Evolutionary conservation across 2,329 filamentous ascomycete genomes (phyloP), one percentile per base, ranked within the genome.

Genomic region (Tricladium varicosporioides): DNA sequence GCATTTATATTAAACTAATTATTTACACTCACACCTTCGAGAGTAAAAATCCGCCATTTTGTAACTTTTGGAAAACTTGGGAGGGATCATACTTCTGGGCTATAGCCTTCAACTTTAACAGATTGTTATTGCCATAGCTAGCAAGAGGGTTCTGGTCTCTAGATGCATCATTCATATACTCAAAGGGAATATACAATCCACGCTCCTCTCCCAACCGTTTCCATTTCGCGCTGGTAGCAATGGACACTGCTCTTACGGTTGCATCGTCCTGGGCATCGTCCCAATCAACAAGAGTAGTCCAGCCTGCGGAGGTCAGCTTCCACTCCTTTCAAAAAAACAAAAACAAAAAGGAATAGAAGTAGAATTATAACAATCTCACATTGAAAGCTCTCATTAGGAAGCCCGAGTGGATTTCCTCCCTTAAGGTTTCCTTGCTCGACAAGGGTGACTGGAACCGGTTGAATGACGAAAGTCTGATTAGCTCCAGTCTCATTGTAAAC

Each of bases 141-240:
- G 61, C 15, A n/a, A 79, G 67, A 1, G 76, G 72, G 19, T 75
- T 63, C 59, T 80, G 76, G 15, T 68, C 68, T 48, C 66, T 62
- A 5, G 72, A 71, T 0, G 75, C 76, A 53, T 80, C 80, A 61
- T 80, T 79, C 43, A 74, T 62, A 57, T 74, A 75, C 2, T 60
- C 54, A 44, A 54, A 60, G 5, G 10, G 27, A 13, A 59, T 14
- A 43, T 54, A 33, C 5, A 31, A 16, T 15, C 50, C 50, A 2
- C 48, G 19, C 10, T 27, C n/a, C n/a, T 19, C 8, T 33, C 16
- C 48, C n/a, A 45, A n/a, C n/a, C 33, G 14, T 33, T 48, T 52
- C 43, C 40, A 43, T 11, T 32, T n/a, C 2, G 27, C 44, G 9
- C 16, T 46, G 4, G 48, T 19, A 10, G 40, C 36, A 36, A 46